phyloP scores from a whole-genome alignment of 306 rosid species.

The Trichosanthes cucumerina region DNA sequence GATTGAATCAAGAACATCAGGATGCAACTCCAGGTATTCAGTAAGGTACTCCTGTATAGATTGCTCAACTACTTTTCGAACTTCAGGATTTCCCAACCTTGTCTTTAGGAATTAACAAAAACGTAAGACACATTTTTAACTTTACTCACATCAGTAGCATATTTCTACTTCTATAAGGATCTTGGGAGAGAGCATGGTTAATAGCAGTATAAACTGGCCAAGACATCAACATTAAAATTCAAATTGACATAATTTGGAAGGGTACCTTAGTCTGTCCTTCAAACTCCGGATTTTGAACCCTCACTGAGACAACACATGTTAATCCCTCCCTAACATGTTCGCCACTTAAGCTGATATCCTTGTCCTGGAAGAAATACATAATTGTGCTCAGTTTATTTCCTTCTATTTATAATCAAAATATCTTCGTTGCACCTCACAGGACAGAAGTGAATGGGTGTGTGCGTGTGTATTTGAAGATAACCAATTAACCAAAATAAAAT shows the following conservation, averaged over 20 bases:
- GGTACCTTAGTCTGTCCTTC: constrained; percentile 98
- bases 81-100: constrained; percentile 98
- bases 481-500: not conserved
- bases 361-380: constrained; percentile 47
- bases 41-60: constrained; percentile 78
- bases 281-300: constrained; percentile 94
- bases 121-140: constrained; percentile 5
- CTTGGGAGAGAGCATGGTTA: not conserved
- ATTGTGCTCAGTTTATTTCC: not conserved
- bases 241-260: constrained; percentile 9
- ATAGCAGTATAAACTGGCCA: constrained; percentile 10
- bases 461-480: not conserved
- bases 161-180: no score
- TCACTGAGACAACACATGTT: constrained; percentile 81
- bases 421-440: not conserved
- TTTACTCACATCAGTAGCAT: no score
- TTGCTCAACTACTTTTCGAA: constrained; percentile 86
- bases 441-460: not conserved
- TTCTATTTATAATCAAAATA: not conserved
- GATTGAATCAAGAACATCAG: constrained; percentile 82
- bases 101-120: constrained; percentile 46
- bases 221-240: constrained; percentile 4
- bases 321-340: constrained; percentile 98
- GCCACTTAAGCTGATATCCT: constrained; percentile 81
- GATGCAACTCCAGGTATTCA: constrained; percentile 92